These are phyloP conservation scores for Colletotrichum viniferum DNA, from an alignment of 2,329 filamentous ascomycete species.

Conservation along the genomic window DNA sequence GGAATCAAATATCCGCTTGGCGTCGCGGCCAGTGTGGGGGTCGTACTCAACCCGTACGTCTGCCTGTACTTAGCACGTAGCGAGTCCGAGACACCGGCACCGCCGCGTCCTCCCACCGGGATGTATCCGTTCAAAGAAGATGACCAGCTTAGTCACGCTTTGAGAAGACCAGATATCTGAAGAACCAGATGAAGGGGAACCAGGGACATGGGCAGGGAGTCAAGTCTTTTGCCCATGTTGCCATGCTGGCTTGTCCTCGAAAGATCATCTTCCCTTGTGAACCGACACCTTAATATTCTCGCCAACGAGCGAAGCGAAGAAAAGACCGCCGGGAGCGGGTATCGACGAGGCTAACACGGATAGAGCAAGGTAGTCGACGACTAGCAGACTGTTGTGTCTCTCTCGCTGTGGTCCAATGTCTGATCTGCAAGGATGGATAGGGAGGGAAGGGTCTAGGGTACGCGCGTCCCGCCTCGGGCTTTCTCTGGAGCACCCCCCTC, in stretches of 20 bases:
- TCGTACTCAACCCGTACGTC: neutral
- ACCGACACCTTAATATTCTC: neutral
- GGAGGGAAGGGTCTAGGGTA: constrained; percentile 10
- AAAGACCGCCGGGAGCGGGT: neutral
- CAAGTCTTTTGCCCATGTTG: neutral
- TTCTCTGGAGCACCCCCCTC: neutral
- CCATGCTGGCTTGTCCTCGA: neutral
- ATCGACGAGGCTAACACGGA: neutral
- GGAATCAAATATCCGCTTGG: neutral
- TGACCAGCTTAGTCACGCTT: neutral
- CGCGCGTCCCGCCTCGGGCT: constrained; percentile 12
- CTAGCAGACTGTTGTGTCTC: neutral
- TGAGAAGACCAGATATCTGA: neutral
- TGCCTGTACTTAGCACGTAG: neutral
- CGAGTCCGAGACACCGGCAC: neutral
- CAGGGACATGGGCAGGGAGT: neutral
- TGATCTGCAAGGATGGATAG: constrained; percentile 22
- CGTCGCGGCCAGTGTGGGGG: neutral
- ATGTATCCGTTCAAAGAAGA: neutral
- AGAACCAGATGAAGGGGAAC: neutral
- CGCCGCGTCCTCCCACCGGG: neutral
- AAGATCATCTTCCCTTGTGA: neutral
- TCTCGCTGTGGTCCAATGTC: neutral
- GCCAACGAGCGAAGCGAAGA: neutral
- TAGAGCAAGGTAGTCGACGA: neutral